Evolutionary conservation across 768 basidiomycete genomes (phyloP).

Genomic region (Clitopilus passeckerianus): DNA sequence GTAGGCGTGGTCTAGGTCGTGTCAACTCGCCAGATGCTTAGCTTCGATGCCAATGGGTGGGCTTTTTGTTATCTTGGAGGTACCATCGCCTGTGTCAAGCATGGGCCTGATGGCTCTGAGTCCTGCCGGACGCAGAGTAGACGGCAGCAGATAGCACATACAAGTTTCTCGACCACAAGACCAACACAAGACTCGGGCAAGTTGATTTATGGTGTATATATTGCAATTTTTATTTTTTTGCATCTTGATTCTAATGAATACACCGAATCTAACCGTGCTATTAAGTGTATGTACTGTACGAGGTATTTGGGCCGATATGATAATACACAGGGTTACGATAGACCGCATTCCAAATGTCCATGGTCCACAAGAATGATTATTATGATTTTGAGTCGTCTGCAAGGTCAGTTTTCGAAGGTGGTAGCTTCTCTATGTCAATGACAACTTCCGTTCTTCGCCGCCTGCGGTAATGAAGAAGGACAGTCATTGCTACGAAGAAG

Average conservation of each 20-base stretch:
- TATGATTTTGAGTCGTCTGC: not conserved
- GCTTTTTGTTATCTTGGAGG: not conserved
- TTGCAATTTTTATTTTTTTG: not conserved
- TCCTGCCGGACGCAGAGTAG: no score
- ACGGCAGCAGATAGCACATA: no score
- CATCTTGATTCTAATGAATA: not conserved
- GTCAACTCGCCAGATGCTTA: not conserved
- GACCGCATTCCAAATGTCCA: not conserved
- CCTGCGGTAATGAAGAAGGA: not conserved
- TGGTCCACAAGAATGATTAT: not conserved
- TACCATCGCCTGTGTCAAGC: not conserved
- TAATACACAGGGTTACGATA: not conserved
- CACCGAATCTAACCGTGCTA: not conserved
- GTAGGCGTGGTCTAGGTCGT: no score
- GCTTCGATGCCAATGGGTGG: not conserved
- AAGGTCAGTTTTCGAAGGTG: not conserved
- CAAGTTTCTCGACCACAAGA: no score
- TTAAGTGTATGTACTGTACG: not conserved
- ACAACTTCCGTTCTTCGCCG: not conserved
- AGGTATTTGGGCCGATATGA: not conserved
- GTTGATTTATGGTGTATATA: not conserved
- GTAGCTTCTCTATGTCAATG: not conserved
- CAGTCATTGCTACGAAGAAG: not conserved
- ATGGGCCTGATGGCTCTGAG: no score
- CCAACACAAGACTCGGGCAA: no score